Conservation (phyloP, 2,329 filamentous ascomycete genomes). For the Acrodontium crateriforme region DNA sequence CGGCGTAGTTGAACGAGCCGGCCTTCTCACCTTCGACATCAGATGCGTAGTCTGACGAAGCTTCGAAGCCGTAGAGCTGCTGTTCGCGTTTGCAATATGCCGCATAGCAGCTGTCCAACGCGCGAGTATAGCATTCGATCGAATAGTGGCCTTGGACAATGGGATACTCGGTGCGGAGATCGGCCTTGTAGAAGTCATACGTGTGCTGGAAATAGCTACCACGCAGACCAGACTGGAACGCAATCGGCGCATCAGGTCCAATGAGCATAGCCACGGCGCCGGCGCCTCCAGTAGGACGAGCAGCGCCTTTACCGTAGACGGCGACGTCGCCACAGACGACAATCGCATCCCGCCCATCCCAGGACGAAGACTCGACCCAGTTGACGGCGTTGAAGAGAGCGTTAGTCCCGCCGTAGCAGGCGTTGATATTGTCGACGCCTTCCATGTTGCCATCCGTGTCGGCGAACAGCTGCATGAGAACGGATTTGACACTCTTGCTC, state of each 20-base stretch:
- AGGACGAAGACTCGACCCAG: constrained; percentile 40
- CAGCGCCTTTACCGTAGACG: constrained; percentile 40
- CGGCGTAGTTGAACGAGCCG: constrained; percentile 25
- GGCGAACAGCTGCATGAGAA: constrained; percentile 40
- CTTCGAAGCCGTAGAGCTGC: constrained; percentile 29
- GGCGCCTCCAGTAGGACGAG: constrained; percentile 38
- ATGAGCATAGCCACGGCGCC: constrained; percentile 41
- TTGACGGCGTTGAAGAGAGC: constrained; percentile 41
- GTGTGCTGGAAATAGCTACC: constrained; percentile 38
- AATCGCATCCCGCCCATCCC: constrained; percentile 40
- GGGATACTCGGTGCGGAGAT: constrained; percentile 40
- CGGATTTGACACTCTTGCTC: constrained; percentile 41
- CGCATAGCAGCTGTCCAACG: constrained; percentile 40
- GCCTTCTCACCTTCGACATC: constrained; percentile 29
- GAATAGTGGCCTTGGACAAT: constrained; percentile 40
- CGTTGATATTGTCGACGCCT: constrained; percentile 40
- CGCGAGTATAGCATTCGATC: constrained; percentile 39
- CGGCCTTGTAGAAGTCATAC: constrained; percentile 44
- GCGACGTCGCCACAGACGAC: constrained; percentile 41
- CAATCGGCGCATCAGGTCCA: constrained; percentile 36
- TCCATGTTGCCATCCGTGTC: constrained; percentile 39
- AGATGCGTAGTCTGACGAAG: too few relatives aligned
- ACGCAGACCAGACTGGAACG: constrained; percentile 35
- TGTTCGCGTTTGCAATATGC: constrained; percentile 37
- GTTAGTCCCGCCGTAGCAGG: constrained; percentile 42